Percentiles rank a stretch among this genome's conserved stretches.
phyloP scores from a whole-genome alignment of 1,139 yeast species.

The Pichia sp. region DNA sequence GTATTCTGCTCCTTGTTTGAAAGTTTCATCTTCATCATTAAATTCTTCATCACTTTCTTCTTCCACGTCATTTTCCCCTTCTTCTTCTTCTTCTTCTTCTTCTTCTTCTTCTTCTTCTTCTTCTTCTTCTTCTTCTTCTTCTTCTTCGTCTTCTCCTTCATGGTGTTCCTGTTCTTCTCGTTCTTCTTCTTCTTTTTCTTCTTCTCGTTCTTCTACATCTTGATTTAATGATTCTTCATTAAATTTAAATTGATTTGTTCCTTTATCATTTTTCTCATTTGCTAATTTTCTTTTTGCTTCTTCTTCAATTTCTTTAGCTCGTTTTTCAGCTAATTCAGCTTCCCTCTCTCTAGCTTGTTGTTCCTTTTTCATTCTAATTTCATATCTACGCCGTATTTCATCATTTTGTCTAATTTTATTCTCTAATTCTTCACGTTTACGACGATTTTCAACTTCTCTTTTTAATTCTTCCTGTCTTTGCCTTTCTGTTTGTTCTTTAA shows the following conservation, averaged over 20 bases:
- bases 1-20: conserved; percentile 1
- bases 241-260: not conserved
- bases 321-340: conserved; percentile 6
- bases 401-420: conserved; percentile 1
- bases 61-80: not conserved
- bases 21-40: not conserved
- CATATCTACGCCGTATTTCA: conserved; percentile 7
- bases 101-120: no score
- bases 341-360: conserved; percentile 6
- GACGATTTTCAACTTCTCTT: not conserved
- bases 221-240: not conserved
- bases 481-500: not conserved
- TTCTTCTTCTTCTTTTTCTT: no score
- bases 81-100: not conserved
- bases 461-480: not conserved
- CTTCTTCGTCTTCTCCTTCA: no score
- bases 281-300: conserved; percentile 2
- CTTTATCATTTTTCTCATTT: not conserved
- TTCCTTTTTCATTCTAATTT: conserved; percentile 2
- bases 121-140: no score
- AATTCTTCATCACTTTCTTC: not conserved
- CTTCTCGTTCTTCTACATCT: not conserved
- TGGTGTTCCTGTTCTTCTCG: no score
- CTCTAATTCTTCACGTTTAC: conserved; percentile 1
- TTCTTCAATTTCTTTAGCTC: conserved; percentile 10